Evolutionary conservation across 768 basidiomycete genomes (phyloP).

Genomic region (Termitomyces sp.): DNA sequence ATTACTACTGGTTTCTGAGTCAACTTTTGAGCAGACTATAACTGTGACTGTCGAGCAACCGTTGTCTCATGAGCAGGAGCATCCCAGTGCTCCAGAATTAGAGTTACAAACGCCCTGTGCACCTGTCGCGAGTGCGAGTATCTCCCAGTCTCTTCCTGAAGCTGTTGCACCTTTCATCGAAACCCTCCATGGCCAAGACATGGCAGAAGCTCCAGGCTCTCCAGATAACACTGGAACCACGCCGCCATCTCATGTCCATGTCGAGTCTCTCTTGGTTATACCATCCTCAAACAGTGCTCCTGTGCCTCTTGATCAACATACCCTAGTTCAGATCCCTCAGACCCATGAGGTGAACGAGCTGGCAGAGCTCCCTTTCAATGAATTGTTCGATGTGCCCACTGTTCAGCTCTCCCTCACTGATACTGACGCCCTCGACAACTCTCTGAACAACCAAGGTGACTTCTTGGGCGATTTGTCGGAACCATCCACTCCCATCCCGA

Average conservation of each 20-base stretch:
- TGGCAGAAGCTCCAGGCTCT: not conserved
- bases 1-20: not conserved
- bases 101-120: too few relatives aligned
- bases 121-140: not conserved
- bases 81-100: not conserved
- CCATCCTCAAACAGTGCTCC: not conserved
- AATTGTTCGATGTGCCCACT: not conserved
- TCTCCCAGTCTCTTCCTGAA: not conserved
- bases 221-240: not conserved
- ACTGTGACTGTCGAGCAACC: not conserved
- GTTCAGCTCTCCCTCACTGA: not conserved
- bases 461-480: not conserved
- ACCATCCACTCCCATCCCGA: not conserved
- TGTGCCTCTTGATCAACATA: not conserved
- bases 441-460: not conserved
- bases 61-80: not conserved
- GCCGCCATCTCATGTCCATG: not conserved
- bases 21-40: too few relatives aligned
- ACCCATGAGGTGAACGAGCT: not conserved
- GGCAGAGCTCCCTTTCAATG: not conserved
- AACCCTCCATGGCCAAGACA: too few relatives aligned
- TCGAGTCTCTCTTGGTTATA: not conserved
- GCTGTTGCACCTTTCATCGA: not conserved
- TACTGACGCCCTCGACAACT: not conserved
- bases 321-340: not conserved